Base-by-base conservation (phyloP, 2,329 filamentous ascomycete species). In the Fusarium setosum region DNA sequence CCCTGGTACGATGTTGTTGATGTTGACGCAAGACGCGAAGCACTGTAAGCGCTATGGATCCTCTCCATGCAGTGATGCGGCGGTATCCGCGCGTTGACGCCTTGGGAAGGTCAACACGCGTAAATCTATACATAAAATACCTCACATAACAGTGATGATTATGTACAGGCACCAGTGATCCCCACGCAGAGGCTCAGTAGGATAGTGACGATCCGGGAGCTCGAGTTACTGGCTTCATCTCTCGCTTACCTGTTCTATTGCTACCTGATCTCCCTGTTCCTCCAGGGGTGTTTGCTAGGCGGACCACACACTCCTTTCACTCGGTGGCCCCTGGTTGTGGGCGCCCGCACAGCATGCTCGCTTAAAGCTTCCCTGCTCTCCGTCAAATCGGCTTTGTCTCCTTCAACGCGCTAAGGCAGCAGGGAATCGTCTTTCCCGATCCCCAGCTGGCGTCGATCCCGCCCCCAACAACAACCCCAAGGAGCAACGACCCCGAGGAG, bases 261-360 rank as follows among this genome's bases (percentile, higher is more conserved):
- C n/a, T n/a, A n/a, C n/a, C n/a, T n/a, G n/a, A n/a, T n/a, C n/a
- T n/a, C n/a, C n/a, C n/a, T n/a, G n/a, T n/a, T n/a, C n/a, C n/a
- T n/a, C n/a, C n/a, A n/a, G n/a, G n/a, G n/a, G n/a, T n/a, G n/a
- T n/a, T n/a, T n/a, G n/a, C n/a, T n/a, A n/a, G n/a, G n/a, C n/a
- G n/a, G n/a, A n/a, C n/a, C n/a, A n/a, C n/a, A 13, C 7, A 34
- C 31, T 13, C 31, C 31, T 5, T n/a, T 34, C 17, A 48, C 29
- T 18, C 44, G 17, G 26, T 21, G 9, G 26, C 35, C 35, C 26
- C n/a, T 41, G 35, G 48, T 26, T 26, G 23, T n/a, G 11, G 13
- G 31, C 50, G 50, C 38, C 50, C 50, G 50, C 50, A 54, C 17
- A 52, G 24, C 18, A 23, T 13, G 49, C 20, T 29, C 38, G 40